Base-by-base conservation (phyloP, 2,329 filamentous ascomycete species). In the Nemania bipapillata region DNA sequence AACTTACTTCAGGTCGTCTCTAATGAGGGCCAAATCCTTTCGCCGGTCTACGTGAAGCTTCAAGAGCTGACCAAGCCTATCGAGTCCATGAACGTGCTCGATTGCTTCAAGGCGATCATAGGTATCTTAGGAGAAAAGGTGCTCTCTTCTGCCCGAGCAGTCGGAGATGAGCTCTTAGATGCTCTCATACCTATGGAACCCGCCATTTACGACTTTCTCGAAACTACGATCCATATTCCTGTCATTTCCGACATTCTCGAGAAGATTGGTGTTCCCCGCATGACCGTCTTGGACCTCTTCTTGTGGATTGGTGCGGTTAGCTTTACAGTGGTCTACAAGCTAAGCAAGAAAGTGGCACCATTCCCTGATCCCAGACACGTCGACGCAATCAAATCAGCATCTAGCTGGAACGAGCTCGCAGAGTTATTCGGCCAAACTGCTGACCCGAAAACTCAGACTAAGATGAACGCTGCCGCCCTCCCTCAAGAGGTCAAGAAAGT, bases 271-370 rank as follows among this genome's bases (percentile, higher is more conserved):
- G 28, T 11, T 58, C 58, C 24, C 24, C 53, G 24, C 17, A 53
- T 32, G 53, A 53, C 30, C 30, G 9, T 4, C 9, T 4, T 32
- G 4, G 30, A 32, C 9, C 4, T 32, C 4, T 32, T 32, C 54
- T 28, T 32, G 1, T 58, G 54, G 62, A 65, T 65, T 35, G 32
- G 24, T 8, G 62, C 54, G 8, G 54, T 58, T 7, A 52, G 62
- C 17, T 65, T 53, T 22, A 65, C 62, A 35, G n/a, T 65, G 11
- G 54, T 65, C 22, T 65, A 65, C 17, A 65, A 32, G 62, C 53
- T 52, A 20, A n/a, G 32, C n/a, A 45, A 58, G 1, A 54, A 32
- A 35, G 47, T 52, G 4, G 45, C 54, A 1, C 54, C 45, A 17
- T 65, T 65, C 54, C 62, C 54, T 1, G 45, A 58, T 54, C 58